A percentile compares a stretch with the other conserved stretches of the same genome.
These are phyloP conservation scores for Crataegus laevigata DNA, from an alignment of 306 rosid species.

Conservation along the genomic window DNA sequence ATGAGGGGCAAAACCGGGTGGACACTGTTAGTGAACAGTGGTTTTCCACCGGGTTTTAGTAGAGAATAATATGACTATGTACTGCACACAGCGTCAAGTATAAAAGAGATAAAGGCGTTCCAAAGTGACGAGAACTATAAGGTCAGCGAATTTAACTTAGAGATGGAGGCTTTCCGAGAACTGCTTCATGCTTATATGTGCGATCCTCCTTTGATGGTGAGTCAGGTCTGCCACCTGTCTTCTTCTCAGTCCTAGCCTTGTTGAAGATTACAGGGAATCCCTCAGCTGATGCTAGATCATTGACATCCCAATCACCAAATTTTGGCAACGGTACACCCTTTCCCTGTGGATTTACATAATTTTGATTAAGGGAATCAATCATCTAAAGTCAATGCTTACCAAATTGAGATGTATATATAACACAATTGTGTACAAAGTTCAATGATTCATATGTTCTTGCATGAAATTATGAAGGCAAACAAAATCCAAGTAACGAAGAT, in stretches of 20 bases:
- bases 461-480: neutral
- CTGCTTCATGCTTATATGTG: slow-evolving; percentile 35
- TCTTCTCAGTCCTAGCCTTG: slow-evolving; percentile 69
- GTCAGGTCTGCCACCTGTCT: slow-evolving; percentile 36
- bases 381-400: neutral
- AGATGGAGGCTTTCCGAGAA: slow-evolving; percentile 56
- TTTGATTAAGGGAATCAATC: neutral
- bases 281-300: slow-evolving; percentile 71
- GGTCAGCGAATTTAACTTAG: slow-evolving; percentile 25
- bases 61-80: neutral
- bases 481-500: neutral
- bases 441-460: neutral
- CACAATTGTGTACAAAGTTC: neutral
- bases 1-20: no score
- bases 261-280: slow-evolving; percentile 75
- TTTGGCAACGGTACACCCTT: slow-evolving; percentile 56
- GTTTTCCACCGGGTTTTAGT: no score
- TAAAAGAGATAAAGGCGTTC: neutral
- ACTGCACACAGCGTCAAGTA: neutral
- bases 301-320: slow-evolving; percentile 89
- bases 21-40: no score
- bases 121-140: neutral
- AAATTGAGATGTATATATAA: neutral
- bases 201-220: slow-evolving; percentile 45
- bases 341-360: slow-evolving; percentile 29